These are phyloP conservation scores for Metschnikowia gelsemii DNA, from an alignment of 805 yeast genomes.

Conservation along the genomic window DNA sequence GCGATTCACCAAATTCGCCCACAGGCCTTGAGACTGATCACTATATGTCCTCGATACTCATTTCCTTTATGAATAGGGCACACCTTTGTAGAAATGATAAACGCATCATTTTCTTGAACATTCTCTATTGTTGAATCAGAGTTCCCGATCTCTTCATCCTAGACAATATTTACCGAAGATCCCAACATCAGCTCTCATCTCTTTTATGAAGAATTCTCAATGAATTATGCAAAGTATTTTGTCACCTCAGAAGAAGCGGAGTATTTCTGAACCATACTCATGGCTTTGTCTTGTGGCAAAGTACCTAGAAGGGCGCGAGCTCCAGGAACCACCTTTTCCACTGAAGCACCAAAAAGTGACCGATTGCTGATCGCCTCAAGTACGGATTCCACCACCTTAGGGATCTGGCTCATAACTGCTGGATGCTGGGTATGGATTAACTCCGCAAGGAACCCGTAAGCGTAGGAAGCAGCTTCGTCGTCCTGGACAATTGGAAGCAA, in stretches of 20 bases:
- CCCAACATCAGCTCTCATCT: neutral
- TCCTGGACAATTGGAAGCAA: constrained; percentile 82
- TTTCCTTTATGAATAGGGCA: no score
- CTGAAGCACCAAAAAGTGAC: constrained; percentile 69
- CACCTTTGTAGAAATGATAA: no score
- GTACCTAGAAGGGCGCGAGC: constrained; percentile 63
- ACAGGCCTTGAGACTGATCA: no score
- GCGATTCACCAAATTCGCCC: no score
- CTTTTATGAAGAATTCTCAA: neutral
- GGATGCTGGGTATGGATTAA: constrained; percentile 65
- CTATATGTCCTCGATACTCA: no score
- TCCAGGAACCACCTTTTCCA: constrained; percentile 59
- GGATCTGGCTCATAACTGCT: constrained; percentile 54
- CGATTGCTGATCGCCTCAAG: constrained; percentile 71
- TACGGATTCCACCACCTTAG: constrained; percentile 64
- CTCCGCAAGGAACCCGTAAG: constrained; percentile 72
- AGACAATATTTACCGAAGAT: neutral
- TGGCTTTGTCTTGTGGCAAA: constrained; percentile 68
- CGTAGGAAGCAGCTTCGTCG: constrained; percentile 83
- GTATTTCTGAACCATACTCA: constrained; percentile 62
- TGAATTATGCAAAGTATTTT: constrained; percentile 48
- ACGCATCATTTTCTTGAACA: no score
- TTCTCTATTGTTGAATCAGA: no score
- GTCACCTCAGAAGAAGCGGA: constrained; percentile 60
- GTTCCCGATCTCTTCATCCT: no score